Percentiles rank a stretch among this genome's conserved stretches.
phyloP scores from a whole-genome alignment of 495 filamentous ascomycete species.

The Sphaerosporella brunnea region DNA sequence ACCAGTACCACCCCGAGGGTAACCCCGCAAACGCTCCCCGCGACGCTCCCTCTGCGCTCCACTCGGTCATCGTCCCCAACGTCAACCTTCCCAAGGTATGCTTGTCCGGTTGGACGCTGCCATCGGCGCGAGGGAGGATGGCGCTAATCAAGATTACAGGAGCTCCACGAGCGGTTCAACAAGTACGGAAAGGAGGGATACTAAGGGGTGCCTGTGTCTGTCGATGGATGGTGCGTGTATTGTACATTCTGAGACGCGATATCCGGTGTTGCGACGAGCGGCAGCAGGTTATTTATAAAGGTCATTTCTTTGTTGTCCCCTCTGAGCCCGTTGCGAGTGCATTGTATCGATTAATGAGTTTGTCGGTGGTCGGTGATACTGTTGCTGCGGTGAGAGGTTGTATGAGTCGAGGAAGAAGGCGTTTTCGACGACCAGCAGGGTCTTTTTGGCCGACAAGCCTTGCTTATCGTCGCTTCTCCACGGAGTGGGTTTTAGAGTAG shows the following conservation, averaged over 20 bases:
- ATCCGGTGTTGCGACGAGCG: not conserved
- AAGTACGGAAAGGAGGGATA: constrained; percentile 84
- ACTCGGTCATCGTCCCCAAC: constrained; percentile 81
- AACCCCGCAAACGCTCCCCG: constrained; percentile 55
- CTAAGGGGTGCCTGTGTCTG: constrained; percentile 2
- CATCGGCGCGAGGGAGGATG: constrained; percentile 13
- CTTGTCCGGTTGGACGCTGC: constrained; percentile 2
- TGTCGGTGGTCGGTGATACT: too few species aligned
- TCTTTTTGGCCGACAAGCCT: too few species aligned
- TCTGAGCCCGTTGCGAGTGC: too few species aligned
- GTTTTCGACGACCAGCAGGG: too few species aligned
- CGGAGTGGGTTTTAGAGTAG: too few species aligned
- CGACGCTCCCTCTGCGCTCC: constrained; percentile 84
- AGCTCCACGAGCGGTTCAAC: constrained; percentile 87
- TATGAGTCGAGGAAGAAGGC: too few species aligned
- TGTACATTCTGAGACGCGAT: constrained; percentile 4
- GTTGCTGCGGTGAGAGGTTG: too few species aligned
- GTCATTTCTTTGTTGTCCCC: not conserved
- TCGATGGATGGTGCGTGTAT: not conserved
- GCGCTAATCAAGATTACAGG: constrained; percentile 39
- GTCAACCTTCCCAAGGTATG: constrained; percentile 81
- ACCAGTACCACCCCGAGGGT: constrained; percentile 75
- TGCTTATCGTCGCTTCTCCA: too few species aligned
- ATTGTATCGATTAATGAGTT: too few species aligned
- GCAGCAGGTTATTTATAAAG: not conserved